Evolutionary conservation across 805 yeast species (phyloP).

Genomic region (Ogataea paraovalis): DNA sequence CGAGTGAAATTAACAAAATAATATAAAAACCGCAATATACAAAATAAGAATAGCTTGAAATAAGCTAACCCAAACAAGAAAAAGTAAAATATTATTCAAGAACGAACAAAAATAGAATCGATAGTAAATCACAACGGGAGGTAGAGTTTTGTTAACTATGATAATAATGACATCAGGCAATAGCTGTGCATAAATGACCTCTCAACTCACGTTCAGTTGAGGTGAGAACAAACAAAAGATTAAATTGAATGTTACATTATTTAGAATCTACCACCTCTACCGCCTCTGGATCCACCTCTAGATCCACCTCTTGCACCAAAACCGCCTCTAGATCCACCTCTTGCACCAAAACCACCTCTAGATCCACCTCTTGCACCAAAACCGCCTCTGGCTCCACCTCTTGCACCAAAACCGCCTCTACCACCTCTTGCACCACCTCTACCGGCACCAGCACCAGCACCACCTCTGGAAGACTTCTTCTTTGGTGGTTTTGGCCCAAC

Average conservation of each 20-base stretch:
- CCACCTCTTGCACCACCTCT: constrained; percentile 41
- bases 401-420: constrained; percentile 40
- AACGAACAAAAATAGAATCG: background rate
- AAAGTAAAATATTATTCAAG: background rate
- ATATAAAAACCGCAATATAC: background rate
- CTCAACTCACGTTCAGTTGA: background rate
- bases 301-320: constrained; percentile 38
- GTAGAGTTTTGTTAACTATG: background rate
- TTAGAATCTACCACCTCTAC: constrained; percentile 24
- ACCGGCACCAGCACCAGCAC: constrained; percentile 44
- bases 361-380: constrained; percentile 38
- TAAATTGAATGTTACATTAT: background rate
- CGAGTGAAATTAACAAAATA: background rate
- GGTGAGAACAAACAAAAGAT: background rate
- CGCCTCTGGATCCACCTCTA: constrained; percentile 27
- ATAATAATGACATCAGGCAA: background rate
- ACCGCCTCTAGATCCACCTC: constrained; percentile 47
- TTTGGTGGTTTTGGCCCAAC: constrained; percentile 78
- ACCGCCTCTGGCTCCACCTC: constrained; percentile 45
- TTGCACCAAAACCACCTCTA: constrained; percentile 42
- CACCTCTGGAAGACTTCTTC: constrained; percentile 59
- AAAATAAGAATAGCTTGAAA: constrained; percentile 1
- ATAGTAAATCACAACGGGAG: background rate
- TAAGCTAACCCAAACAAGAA: constrained; percentile 1
- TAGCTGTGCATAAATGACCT: background rate